phyloP scores from a whole-genome alignment of 2,329 filamentous ascomycete genomes.

The Ascomycota sp. region DNA sequence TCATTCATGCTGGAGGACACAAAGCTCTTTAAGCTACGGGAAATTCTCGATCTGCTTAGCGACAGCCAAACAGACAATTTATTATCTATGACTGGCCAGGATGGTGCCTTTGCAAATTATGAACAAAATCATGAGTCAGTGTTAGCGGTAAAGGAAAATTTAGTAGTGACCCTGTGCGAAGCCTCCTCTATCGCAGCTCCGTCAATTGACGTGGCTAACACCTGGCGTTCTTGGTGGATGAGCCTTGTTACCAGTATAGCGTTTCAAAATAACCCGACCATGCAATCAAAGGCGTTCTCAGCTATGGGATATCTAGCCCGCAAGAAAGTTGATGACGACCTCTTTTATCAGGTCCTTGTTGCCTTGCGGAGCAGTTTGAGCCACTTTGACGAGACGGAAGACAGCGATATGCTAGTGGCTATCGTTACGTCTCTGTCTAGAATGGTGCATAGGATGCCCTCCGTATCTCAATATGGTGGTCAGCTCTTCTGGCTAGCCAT shows the following conservation, averaged over 20 bases:
- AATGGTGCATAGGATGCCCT: conserved; percentile 49
- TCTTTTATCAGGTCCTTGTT: conserved; percentile 51
- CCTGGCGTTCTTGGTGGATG: conserved; percentile 55
- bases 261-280: conserved; percentile 52
- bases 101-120: conserved; percentile 33
- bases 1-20: conserved; percentile 42
- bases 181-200: conserved; percentile 42
- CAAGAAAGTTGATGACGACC: conserved; percentile 53
- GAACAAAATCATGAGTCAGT: conserved; percentile 30
- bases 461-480: conserved; percentile 44
- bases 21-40: conserved; percentile 32
- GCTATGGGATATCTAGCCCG: conserved; percentile 52
- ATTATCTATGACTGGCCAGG: conserved; percentile 22
- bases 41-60: conserved; percentile 35
- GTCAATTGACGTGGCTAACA: conserved; percentile 42
- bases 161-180: conserved; percentile 42
- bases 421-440: conserved; percentile 48
- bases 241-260: conserved; percentile 51
- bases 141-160: conserved; percentile 36
- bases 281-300: conserved; percentile 47
- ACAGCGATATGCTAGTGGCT: conserved; percentile 46
- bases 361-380: conserved; percentile 43
- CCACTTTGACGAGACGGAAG: conserved; percentile 43
- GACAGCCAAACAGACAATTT: conserved; percentile 38
- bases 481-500: conserved; percentile 54